Evolutionary conservation across 2,329 filamentous ascomycete genomes (phyloP).

Genomic region (Samsoniella hepiali): DNA sequence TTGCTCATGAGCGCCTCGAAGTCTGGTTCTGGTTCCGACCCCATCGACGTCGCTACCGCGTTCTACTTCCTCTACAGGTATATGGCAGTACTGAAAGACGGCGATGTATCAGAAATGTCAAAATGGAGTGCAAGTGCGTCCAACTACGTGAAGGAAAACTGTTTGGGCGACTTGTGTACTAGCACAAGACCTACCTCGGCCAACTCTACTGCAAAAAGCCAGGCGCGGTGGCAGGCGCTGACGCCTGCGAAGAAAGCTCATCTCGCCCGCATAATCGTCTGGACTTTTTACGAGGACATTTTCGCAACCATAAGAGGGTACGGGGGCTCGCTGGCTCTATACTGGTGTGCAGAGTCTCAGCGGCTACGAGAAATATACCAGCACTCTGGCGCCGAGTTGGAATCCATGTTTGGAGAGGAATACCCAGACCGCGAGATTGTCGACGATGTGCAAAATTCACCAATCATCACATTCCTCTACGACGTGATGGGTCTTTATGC

Average conservation of each 20-base stretch:
- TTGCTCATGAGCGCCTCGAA: background rate
- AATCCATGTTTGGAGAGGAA: constrained; percentile 8
- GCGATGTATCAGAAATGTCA: background rate
- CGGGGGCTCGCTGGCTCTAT: constrained; percentile 1
- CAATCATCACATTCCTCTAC: constrained; percentile 6
- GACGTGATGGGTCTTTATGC: constrained; percentile 9
- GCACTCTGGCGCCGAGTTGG: constrained; percentile 7
- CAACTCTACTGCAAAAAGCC: no score
- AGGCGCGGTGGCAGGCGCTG: background rate
- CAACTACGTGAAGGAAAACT: constrained; percentile 1
- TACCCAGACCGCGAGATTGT: constrained; percentile 12
- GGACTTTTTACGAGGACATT: constrained; percentile 15
- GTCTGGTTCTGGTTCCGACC: background rate
- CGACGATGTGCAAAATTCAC: constrained; percentile 11
- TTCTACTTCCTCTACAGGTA: constrained; percentile 10
- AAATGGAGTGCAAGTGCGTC: constrained; percentile 1
- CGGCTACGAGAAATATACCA: background rate
- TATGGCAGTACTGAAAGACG: background rate
- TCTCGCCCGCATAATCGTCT: constrained; percentile 6
- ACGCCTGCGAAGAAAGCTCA: background rate
- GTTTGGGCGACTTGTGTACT: background rate
- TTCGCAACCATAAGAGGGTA: constrained; percentile 2
- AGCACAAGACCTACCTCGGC: background rate
- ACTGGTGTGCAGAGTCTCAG: background rate
- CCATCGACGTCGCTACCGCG: background rate